Evolutionary conservation across 1,284 basidiomycete species (phyloP), one percentile per base, ranked within the genome.

Genomic region (Trichosporon asahii): DNA sequence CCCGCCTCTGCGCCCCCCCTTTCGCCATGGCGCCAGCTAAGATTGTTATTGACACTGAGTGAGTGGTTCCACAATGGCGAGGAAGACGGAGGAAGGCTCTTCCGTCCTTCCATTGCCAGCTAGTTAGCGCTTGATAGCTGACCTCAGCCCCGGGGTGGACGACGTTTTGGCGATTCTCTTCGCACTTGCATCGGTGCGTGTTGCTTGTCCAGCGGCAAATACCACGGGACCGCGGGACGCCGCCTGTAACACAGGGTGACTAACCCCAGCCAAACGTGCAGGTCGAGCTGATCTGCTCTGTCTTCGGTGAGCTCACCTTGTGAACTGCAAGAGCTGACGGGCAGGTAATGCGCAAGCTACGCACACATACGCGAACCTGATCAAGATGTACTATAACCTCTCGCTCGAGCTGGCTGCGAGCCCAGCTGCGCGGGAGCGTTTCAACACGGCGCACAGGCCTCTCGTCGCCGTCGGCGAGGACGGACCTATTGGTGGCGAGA

Each of bases 361-460:
- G 33, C 79, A 79, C 71, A 79, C 81, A 61, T 75, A 82, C 73
- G 75, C 83, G 37, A 98, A 98, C 80, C 86, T 95, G 70, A 84
- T 90, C 68, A 96, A 92, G 83, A 82, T 89, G 61, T 95, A 93
- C 80, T 87, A 90, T 71, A 88, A 88, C 0, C 84, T 97, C 46
- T 86, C 87, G 27, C 84, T 85, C 44, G 91, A 95, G 73, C 83
- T 96, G 15, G 84, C 86, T 15, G 79, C 84, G 23, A 78, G 89
- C 74, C 90, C 91, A 0, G 84, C 86, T 2, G 86, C 90, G 64
- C 79, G 77, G 64, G 74, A 77, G 40, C 86, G 89, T 44, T 95
- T 91, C 78, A 88, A 88, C 0, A 90, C 90, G 55, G 75, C 12
- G 40, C 77, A 66, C 66, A 90, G 86, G 76, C 89, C 90, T 0